Base-by-base conservation (phyloP, 148 eudicot genomes). In the Fallopia convolvulus region DNA sequence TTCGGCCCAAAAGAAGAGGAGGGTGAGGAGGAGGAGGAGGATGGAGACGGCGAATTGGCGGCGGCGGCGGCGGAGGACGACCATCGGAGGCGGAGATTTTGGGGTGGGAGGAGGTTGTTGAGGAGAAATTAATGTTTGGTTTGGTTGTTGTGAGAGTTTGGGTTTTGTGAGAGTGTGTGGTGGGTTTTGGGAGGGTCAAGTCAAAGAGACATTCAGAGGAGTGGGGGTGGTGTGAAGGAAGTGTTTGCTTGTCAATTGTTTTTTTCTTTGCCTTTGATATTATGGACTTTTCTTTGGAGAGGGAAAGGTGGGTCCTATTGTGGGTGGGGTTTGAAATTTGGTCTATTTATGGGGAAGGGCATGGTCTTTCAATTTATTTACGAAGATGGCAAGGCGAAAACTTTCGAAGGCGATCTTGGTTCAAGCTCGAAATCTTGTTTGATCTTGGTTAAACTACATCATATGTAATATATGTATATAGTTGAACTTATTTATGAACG, bases 201-300 rank as follows among this genome's bases (percentile, higher is more conserved):
- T 68, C 72, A 68, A 68, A 68, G 72, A 68, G 72, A 68, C 10
- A 33, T 68, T 36, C 72, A 68, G 72, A 68, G 40, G 40, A 12
- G 72, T 33, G 72, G 42, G 20, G 72, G 72, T 68, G 72, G 44
- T 21, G 30, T 13, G 6, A n/a, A 65, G 39, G 44, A 33, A 33
- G 46, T 68, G 72, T 68, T 68, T 68, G 72, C 72, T 68, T 33
- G n/a, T 68, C 72, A 36, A 6, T 68, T 68, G 21, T 68, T 68
- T 65, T 65, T 65, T 9, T 13, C 17, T 21, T 23, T 52, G 4
- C 20, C 58, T 12, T 52, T 52, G 17, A 26, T 18, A 15, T 52
- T 52, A 52, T 50, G 18, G 18, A 30, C 14, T 56, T 56, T n/a
- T 20, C 14, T 56, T 18, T 52, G 17, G n/a, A 52, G 56, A 5